phyloP scores from a whole-genome alignment of 2,329 filamentous ascomycete species.

The Tolypocladium sp. region DNA sequence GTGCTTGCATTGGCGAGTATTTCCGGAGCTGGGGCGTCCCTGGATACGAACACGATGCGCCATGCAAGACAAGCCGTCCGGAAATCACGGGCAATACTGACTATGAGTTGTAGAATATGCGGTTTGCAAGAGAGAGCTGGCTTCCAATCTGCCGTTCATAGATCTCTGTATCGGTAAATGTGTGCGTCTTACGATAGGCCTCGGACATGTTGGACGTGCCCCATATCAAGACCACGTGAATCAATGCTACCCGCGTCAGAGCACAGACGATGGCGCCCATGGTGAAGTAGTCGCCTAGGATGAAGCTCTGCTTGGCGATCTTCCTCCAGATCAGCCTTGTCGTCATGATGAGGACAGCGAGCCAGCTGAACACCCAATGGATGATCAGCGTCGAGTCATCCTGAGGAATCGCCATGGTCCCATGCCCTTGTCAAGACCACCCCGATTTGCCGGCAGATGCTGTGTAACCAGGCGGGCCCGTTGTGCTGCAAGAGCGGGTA shows the following conservation, averaged over 20 bases:
- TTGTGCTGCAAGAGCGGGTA: background rate
- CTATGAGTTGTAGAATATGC: constrained; percentile 23
- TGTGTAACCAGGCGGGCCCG: background rate
- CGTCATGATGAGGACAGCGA: constrained; percentile 12
- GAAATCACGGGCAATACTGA: constrained; percentile 13
- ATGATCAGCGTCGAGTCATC: constrained; percentile 8
- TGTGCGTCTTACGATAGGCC: constrained; percentile 9
- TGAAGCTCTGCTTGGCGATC: constrained; percentile 8
- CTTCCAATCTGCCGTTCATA: constrained; percentile 23
- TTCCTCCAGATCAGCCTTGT: constrained; percentile 11
- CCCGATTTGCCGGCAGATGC: background rate
- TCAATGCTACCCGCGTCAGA: constrained; percentile 13
- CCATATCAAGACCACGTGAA: constrained; percentile 25
- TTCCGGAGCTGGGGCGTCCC: no score
- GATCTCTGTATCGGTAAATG: constrained; percentile 20
- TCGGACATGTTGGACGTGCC: constrained; percentile 23
- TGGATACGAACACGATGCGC: no score
- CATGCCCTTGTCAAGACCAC: no score
- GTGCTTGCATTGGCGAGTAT: no score
- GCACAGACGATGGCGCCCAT: constrained; percentile 30
- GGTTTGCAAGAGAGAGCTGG: constrained; percentile 21
- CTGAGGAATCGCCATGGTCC: background rate
- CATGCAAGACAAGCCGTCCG: no score
- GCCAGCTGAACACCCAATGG: constrained; percentile 15
- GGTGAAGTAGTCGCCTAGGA: constrained; percentile 13